These are phyloP conservation scores for Cryptosporidium muris DNA, from an alignment of 169 alveolate genomes.

Conservation along the genomic window DNA sequence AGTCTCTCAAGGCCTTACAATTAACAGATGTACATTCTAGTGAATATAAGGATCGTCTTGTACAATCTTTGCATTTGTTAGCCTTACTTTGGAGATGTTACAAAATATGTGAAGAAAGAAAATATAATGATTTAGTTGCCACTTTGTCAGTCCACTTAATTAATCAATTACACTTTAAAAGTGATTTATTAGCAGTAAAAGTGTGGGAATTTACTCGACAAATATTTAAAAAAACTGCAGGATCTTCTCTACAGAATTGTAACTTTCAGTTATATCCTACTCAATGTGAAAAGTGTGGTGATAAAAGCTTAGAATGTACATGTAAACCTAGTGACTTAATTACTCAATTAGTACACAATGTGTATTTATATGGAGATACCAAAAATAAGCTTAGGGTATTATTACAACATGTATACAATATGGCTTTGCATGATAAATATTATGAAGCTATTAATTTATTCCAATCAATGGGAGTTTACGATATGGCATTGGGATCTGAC, in stretches of 20 bases:
- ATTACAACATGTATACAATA: constrained; percentile 86
- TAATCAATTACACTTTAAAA: constrained; percentile 41
- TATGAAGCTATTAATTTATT: constrained; percentile 87
- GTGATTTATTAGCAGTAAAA: constrained; percentile 47
- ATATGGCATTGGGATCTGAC: constrained; percentile 88
- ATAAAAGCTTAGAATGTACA: constrained; percentile 1
- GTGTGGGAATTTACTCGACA: constrained; percentile 64
- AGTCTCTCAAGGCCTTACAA: constrained; percentile 83
- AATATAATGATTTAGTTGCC: constrained; percentile 25
- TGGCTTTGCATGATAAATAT: constrained; percentile 87
- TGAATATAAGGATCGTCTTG: constrained; percentile 83
- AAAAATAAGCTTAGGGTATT: constrained; percentile 85
- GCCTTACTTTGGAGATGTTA: constrained; percentile 72
- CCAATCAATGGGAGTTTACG: constrained; percentile 86
- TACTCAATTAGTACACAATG: constrained; percentile 77
- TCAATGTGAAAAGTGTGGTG: neutral
- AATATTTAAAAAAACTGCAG: constrained; percentile 36
- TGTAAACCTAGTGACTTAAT: constrained; percentile 70
- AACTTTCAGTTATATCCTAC: neutral
- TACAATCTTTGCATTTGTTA: constrained; percentile 79
- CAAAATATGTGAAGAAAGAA: constrained; percentile 37
- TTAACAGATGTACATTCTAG: constrained; percentile 86
- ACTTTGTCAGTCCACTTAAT: constrained; percentile 47
- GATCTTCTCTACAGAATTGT: constrained; percentile 19
- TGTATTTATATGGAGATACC: constrained; percentile 81